phyloP scores from a whole-genome alignment of 2,329 filamentous ascomycete species.

The Fusarium tricinctum region DNA sequence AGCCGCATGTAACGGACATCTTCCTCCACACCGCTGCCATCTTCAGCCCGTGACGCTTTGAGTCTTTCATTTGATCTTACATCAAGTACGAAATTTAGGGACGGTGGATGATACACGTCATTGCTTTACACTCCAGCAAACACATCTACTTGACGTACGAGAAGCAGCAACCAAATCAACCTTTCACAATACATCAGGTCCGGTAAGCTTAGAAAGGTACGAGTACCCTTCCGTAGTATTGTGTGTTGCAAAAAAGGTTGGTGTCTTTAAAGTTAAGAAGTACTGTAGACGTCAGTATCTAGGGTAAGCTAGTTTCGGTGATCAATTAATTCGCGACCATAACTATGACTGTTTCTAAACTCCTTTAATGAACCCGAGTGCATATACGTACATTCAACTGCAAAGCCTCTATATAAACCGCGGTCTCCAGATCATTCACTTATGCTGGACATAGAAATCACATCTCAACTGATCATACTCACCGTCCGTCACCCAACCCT shows the following conservation, averaged over 20 bases:
- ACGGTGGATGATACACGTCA: no score
- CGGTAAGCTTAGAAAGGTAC: no score
- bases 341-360: neutral
- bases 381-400: neutral
- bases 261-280: neutral
- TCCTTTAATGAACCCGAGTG: neutral
- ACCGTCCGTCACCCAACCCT: no score
- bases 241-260: neutral
- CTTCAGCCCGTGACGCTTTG: neutral
- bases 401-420: neutral
- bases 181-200: no score
- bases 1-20: neutral
- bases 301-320: constrained; percentile 13
- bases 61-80: no score
- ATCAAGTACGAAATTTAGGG: no score
- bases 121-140: no score
- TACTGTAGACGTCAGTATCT: neutral
- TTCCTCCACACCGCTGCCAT: neutral
- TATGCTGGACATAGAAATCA: neutral
- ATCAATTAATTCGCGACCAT: constrained; percentile 25
- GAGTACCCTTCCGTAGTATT: no score
- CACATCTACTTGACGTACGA: no score
- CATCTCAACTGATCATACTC: neutral
- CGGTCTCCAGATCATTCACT: no score
- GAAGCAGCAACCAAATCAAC: no score